Conservation (phyloP, 352 stramenopile species). For the Globisporangium echinulatum region DNA sequence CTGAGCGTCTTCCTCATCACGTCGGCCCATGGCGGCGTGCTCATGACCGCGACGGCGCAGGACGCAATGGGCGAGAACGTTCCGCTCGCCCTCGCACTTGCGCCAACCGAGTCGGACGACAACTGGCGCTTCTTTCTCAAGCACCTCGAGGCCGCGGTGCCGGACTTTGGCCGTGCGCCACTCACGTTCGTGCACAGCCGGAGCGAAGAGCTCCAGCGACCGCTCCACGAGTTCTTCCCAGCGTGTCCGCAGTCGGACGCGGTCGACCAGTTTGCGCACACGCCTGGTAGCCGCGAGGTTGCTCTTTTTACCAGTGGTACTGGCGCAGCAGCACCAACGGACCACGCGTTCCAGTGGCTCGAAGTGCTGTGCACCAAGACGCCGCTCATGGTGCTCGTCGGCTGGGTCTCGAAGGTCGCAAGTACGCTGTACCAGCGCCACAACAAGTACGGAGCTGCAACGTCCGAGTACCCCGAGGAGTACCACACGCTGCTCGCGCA, state of each 20-base stretch:
- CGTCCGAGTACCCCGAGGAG: conserved; percentile 67
- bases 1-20: conserved; percentile 68
- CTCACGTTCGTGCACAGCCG: conserved; percentile 67
- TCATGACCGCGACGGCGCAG: conserved; percentile 65
- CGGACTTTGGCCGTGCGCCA: conserved; percentile 39
- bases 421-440: conserved; percentile 69
- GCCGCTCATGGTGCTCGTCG: conserved; percentile 72
- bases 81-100: conserved; percentile 54
- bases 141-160: conserved; percentile 46
- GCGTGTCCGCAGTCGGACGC: conserved; percentile 48
- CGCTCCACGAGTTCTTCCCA: conserved; percentile 38
- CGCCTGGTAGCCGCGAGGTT: too few relatives aligned
- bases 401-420: conserved; percentile 76
- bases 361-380: conserved; percentile 57
- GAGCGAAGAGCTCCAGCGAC: conserved; percentile 38
- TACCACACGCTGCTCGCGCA: conserved; percentile 57
- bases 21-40: conserved; percentile 55
- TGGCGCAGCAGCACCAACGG: conserved; percentile 8
- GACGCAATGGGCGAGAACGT: conserved; percentile 76
- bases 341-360: conserved; percentile 53
- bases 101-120: conserved; percentile 37
- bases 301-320: background rate
- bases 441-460: conserved; percentile 66
- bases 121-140: conserved; percentile 69
- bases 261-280: conserved; percentile 46